Evolutionary conservation across 352 stramenopile genomes (phyloP), one percentile per base, ranked within the genome.

Genomic region (Pythium phragmiticola): DNA sequence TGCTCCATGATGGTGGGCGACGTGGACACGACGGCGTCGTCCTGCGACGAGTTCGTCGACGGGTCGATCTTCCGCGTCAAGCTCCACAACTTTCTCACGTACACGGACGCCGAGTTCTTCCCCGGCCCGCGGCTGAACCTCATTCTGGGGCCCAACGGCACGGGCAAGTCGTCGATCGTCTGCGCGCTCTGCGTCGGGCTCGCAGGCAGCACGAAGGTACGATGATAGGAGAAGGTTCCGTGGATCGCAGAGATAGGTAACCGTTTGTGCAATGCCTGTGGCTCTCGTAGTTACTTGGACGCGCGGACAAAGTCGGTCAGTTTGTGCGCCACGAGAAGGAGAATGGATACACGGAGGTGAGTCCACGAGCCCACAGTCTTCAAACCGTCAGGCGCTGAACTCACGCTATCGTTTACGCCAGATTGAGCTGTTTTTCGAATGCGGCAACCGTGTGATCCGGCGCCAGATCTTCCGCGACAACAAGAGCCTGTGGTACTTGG

Each of bases 111-210:
- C 21, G 92, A 96, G 68, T 95, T 98, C 52, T 81, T 70, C 60
- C 92, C 95, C 0, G 92, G 94, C 0, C 94, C 94, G 49, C 87
- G 97, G 11, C 82, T 99, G 9, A 99, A 99, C 70, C 84, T 99
- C 53, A 96, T 99, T 48, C 76, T 99, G 37, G 98, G 97, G 1
- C 95, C 97, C 3, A 99, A 99, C 63, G 98, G 98, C 41, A 98
- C 95, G 0, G 90, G 90, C 69, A 97, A 97, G 68, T 92, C 82
- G 55, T 94, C 84, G 19, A 98, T 99, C 66, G 88, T 99, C 30
- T 99, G 96, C 73, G 97, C 97, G 33, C 95, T 99, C 53, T 98
- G 91, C 62, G 85, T 99, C 41, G 97, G 96, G 4, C 78, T 99
- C 14, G 97, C 94, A 3, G 97, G 96, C 34, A 95, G 93, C 63